Evolutionary conservation across 495 filamentous ascomycete species (phyloP), one percentile per base, ranked within the genome.

Genomic region (Penicillium herquei): DNA sequence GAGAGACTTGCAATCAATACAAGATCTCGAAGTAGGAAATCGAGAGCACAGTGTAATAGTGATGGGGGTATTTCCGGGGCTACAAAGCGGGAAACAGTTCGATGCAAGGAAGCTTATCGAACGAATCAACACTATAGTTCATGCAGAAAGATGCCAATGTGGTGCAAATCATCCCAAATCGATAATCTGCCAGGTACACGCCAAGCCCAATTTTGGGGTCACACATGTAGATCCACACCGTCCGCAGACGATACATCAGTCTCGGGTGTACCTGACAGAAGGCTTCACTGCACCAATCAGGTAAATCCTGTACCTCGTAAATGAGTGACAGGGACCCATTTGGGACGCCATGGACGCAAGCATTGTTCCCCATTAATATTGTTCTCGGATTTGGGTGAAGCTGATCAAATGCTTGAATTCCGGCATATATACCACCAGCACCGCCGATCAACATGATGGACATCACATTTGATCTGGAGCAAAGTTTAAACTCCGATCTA

Each of bases 341-440:
- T 4, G 51, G 10, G 31, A 52, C 39, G 33, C 35, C 50, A 49
- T 42, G 21, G 46, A 58, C 54, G 64, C 62, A 67, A 65, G 47
- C 64, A 67, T 49, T 62, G 32, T 50, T 16, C 1, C n/a, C 33
- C n/a, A 8, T 47, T 58, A 39, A 51, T 60, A 63, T 63, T 58
- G 63, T 62, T 59, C 57, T 49, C 55, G 57, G 58, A n/a, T 6
- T 17, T 35, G 18, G 21, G 35, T 46, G 35, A 40, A 3, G 21
- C 2, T 26, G 21, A 26, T 26, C 21, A 26, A 26, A 26, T 26
- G 21, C 21, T 35, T 17, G 17, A 54, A 50, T 56, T 17, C 39
- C 11, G 21, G 16, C 52, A 60, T 53, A 52, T 39, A 57, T 49
- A 37, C 35, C 12, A 8, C 18, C 11, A 4, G 0, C 17, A 54